Evolutionary conservation across 2,329 filamentous ascomycete genomes (phyloP).

Genomic region (Epichloe gansuensis): DNA sequence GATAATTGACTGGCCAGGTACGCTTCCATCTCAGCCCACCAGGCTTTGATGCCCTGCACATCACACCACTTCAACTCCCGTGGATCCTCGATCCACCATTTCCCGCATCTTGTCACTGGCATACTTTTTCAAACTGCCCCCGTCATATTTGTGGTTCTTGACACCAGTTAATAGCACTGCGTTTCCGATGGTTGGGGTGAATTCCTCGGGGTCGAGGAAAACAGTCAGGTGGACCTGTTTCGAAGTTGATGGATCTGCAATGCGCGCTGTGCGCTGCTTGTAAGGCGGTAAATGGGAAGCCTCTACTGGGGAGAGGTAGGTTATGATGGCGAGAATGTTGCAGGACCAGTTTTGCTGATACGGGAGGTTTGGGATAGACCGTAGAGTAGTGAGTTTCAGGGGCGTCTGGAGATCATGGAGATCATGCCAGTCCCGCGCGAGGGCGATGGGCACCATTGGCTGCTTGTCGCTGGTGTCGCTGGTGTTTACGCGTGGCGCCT

Average conservation of each 20-base stretch:
- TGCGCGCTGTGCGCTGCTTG: slow-evolving; percentile 38
- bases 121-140: slow-evolving; percentile 33
- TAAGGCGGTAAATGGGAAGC: slow-evolving; percentile 36
- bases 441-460: slow-evolving; percentile 18
- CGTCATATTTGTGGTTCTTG: slow-evolving; percentile 45
- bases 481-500: background rate
- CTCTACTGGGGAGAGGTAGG: slow-evolving; percentile 34
- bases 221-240: slow-evolving; percentile 43
- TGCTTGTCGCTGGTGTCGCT: background rate
- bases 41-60: slow-evolving; percentile 29
- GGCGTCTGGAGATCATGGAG: slow-evolving; percentile 28
- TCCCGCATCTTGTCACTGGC: slow-evolving; percentile 25
- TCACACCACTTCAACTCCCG: slow-evolving; percentile 36
- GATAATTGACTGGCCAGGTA: slow-evolving; percentile 4
- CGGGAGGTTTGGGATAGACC: slow-evolving; percentile 37
- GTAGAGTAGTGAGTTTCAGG: slow-evolving; percentile 39
- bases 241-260: slow-evolving; percentile 37
- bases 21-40: slow-evolving; percentile 28
- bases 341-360: slow-evolving; percentile 47
- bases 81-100: slow-evolving; percentile 43
- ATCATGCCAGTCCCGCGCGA: slow-evolving; percentile 30
- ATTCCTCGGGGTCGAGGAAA: slow-evolving; percentile 39
- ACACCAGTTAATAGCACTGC: slow-evolving; percentile 40
- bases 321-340: slow-evolving; percentile 41
- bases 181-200: slow-evolving; percentile 34